Evolutionary conservation across 208 protist genomes (phyloP), one percentile per base, ranked within the genome.

Genomic region (Naegleria lovaniensis): DNA sequence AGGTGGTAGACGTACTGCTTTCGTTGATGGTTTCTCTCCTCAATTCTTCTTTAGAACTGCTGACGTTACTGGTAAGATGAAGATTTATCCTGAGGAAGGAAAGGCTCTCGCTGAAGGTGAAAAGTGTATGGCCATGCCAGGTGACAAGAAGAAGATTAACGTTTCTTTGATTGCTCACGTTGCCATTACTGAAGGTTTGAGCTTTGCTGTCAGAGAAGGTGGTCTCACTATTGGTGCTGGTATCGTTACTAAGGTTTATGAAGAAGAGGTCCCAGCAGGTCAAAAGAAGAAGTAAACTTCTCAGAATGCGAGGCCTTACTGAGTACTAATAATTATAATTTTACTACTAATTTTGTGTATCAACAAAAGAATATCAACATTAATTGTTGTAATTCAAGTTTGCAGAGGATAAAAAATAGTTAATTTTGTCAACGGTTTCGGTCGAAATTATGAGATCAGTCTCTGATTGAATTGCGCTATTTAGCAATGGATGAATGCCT

Each of bases 121-220:
- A 36, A 92, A 91, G 38, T 93, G 98, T 88, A 98, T 99, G 92
- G 98, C 97, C 91, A 98, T 99, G 97, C 99, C 99, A 59, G 99
- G 99, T 90, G 98, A 99, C 93, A 99, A 98, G 93, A 94, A 96
- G 22, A 97, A 98, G 93, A 90, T 99, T 79, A 92, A 94, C 19
- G 92, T 99, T 52, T 97, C 98, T 22, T 92, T 99, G 55, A 96
- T 98, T 55, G 96, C 96, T 88, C 96, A 97, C 52, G 97, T 98
- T 92, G 95, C 97, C 41, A 91, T 99, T 36, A 94, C 96, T 83
- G 96, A 98, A 94, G 98, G 98, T 43, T 94, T 98, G 89, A 97
- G 98, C 93, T 99, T 99, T 93, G 98, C 99, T 38, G 96, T 99
- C 76, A 97, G 99, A 89, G 99, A 99, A 95, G 98, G 98, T 90